Conservation (phyloP, 2,329 filamentous ascomycete species). For the Diaporthe citri region DNA sequence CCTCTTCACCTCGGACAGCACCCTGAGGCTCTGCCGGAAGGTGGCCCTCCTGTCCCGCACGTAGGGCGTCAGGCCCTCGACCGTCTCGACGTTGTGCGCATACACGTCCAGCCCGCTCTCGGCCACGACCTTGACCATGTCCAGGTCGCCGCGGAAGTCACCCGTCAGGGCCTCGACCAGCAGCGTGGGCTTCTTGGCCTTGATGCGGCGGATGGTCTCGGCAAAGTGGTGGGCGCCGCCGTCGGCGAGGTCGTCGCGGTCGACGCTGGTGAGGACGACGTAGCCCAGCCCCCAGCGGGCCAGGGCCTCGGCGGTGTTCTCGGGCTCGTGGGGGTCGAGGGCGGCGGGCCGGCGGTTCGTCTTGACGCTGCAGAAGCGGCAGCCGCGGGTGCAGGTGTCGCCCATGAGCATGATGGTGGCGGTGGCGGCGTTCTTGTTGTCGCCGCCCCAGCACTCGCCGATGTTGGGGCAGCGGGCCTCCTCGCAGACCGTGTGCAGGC, state of each 20-base stretch:
- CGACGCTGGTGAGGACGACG: slow-evolving; percentile 92
- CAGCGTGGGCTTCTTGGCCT: slow-evolving; percentile 82
- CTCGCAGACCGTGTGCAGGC: slow-evolving; percentile 96
- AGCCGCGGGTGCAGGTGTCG: slow-evolving; percentile 96
- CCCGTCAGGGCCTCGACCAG: slow-evolving; percentile 89
- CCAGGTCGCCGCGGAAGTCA: slow-evolving; percentile 86
- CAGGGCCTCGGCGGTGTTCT: slow-evolving; percentile 95
- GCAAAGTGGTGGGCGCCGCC: slow-evolving; percentile 92
- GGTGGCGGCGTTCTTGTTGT: slow-evolving; percentile 88
- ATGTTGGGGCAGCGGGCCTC: slow-evolving; percentile 98
- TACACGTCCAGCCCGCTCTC: slow-evolving; percentile 93
- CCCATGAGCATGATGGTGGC: slow-evolving; percentile 99
- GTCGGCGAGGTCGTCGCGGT: slow-evolving; percentile 91
- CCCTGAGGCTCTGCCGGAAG: slow-evolving; percentile 85
- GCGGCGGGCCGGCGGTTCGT: slow-evolving; percentile 81
- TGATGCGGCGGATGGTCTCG: slow-evolving; percentile 94
- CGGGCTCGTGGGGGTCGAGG: slow-evolving; percentile 94
- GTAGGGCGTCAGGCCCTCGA: slow-evolving; percentile 88
- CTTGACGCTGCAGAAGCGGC: slow-evolving; percentile 97
- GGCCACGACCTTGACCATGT: slow-evolving; percentile 89
- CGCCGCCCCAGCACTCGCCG: slow-evolving; percentile 96
- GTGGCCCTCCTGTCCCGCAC: slow-evolving; percentile 91
- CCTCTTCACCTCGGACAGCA: slow-evolving; percentile 85
- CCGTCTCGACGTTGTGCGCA: slow-evolving; percentile 97
- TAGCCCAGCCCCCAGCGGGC: slow-evolving; percentile 95